phyloP scores from a whole-genome alignment of 441 rosid species.

The Gossypium davidsonii region DNA sequence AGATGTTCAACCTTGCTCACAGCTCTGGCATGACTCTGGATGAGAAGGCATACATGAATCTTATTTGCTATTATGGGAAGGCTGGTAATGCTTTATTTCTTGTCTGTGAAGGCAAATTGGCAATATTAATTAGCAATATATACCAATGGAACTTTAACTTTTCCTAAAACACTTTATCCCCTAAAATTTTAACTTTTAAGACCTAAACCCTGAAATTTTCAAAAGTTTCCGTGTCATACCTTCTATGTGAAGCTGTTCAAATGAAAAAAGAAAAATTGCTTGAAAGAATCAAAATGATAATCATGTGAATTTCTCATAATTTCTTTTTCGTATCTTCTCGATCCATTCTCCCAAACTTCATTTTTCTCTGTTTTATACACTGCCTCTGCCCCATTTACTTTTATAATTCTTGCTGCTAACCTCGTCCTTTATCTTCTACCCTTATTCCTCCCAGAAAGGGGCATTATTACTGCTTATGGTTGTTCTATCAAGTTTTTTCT shows the following conservation, averaged over 20 bases:
- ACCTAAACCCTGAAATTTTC: not conserved
- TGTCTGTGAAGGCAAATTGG: not conserved
- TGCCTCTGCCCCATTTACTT: not conserved
- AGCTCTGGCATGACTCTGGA: slow-evolving; percentile 45
- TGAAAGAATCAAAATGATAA: not conserved
- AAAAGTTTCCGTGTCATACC: not conserved
- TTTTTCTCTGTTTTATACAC: not conserved
- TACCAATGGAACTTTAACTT: not conserved
- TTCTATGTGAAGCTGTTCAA: not conserved
- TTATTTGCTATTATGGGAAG: slow-evolving; percentile 60
- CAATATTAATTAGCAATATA: not conserved
- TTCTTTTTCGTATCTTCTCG: not conserved
- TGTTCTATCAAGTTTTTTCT: not conserved
- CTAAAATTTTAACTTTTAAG: not conserved
- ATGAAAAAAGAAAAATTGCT: not conserved
- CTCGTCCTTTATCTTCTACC: not conserved
- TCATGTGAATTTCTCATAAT: not conserved
- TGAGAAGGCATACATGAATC: slow-evolving; percentile 78
- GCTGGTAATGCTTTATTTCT: slow-evolving; percentile 46
- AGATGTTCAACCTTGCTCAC: slow-evolving; percentile 45
- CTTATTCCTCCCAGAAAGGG: not conserved
- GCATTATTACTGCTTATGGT: slow-evolving; percentile 3
- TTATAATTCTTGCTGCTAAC: not conserved
- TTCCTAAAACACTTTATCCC: not conserved
- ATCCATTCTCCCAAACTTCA: not conserved